Conservation (phyloP, 371 early-diverging fungal species). For the Mortierella sp. region DNA sequence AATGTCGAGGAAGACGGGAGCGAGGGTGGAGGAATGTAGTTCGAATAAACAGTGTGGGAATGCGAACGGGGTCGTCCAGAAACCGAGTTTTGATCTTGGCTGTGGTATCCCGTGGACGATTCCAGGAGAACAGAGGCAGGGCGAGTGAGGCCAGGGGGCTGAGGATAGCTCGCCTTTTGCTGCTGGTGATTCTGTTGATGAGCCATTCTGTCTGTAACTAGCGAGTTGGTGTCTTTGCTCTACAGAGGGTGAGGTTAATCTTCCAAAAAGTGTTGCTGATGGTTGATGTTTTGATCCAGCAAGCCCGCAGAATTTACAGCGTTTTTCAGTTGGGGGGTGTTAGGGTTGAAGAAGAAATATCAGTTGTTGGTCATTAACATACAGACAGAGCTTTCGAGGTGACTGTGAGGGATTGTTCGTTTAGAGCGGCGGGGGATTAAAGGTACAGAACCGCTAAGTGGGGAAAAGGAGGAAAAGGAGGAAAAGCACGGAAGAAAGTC, state of each 20-base stretch:
- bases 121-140: constrained; percentile 30
- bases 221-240: not conserved
- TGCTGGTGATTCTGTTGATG: constrained; percentile 8
- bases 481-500: not conserved
- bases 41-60: constrained; percentile 31
- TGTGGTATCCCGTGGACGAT: constrained; percentile 13
- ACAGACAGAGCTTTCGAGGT: too few relatives aligned
- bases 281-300: too few relatives aligned
- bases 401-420: not conserved
- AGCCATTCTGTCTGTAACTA: not conserved
- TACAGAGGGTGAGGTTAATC: not conserved
- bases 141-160: constrained; percentile 8
- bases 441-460: not conserved
- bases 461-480: not conserved
- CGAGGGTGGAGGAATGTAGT: constrained; percentile 24
- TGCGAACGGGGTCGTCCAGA: constrained; percentile 36
- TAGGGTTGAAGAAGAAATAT: not conserved
- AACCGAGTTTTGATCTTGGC: not conserved
- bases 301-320: too few relatives aligned
- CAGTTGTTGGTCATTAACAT: too few relatives aligned
- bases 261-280: not conserved
- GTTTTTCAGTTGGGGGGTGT: too few relatives aligned
- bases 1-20: not conserved
- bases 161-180: constrained; percentile 12
- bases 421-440: not conserved